A percentile compares a stretch with the other conserved stretches of the same genome.
Evolutionary conservation across 2,329 filamentous ascomycete species (phyloP).

Genomic region (Byssoonygena ceratinophila): DNA sequence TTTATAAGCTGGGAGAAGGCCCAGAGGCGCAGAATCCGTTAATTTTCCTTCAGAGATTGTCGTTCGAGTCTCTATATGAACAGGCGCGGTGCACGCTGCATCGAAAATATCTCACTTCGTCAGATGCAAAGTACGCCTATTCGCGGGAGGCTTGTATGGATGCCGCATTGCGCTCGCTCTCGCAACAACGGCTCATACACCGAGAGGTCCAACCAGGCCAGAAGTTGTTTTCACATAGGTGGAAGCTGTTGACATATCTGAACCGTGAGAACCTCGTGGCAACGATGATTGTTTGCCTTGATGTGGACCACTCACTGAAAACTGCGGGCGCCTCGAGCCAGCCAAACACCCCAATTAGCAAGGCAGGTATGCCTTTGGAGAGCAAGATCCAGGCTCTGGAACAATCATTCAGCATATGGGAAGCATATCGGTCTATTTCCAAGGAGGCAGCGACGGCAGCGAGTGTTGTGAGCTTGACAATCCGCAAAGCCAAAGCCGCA

Average conservation of each 20-base stretch:
- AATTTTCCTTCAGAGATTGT: slow-evolving; percentile 22
- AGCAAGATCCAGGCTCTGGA: slow-evolving; percentile 2
- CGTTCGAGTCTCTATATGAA: slow-evolving; percentile 25
- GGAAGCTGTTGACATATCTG: slow-evolving; percentile 37
- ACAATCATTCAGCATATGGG: slow-evolving; percentile 1
- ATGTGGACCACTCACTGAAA: slow-evolving; percentile 27
- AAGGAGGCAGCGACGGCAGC: slow-evolving; percentile 3
- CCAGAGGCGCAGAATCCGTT: slow-evolving; percentile 11
- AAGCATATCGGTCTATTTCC: slow-evolving; percentile 1
- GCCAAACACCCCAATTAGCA: neutral
- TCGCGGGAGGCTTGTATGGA: slow-evolving; percentile 38
- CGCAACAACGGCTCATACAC: slow-evolving; percentile 37
- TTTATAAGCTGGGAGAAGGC: slow-evolving; percentile 14
- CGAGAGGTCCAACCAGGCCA: slow-evolving; percentile 34
- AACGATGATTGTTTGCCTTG: slow-evolving; percentile 39
- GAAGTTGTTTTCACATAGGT: slow-evolving; percentile 32
- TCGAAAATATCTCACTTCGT: slow-evolving; percentile 27
- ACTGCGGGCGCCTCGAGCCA: neutral
- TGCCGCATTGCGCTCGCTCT: slow-evolving; percentile 36
- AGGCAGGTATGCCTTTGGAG: neutral
- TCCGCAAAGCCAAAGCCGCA: neutral
- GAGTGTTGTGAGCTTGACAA: neutral
- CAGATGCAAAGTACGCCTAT: slow-evolving; percentile 29
- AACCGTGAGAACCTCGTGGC: slow-evolving; percentile 41
- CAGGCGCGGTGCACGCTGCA: slow-evolving; percentile 30